Base-by-base conservation (phyloP, 2,329 filamentous ascomycete genomes). In the Alternaria arbusti region DNA sequence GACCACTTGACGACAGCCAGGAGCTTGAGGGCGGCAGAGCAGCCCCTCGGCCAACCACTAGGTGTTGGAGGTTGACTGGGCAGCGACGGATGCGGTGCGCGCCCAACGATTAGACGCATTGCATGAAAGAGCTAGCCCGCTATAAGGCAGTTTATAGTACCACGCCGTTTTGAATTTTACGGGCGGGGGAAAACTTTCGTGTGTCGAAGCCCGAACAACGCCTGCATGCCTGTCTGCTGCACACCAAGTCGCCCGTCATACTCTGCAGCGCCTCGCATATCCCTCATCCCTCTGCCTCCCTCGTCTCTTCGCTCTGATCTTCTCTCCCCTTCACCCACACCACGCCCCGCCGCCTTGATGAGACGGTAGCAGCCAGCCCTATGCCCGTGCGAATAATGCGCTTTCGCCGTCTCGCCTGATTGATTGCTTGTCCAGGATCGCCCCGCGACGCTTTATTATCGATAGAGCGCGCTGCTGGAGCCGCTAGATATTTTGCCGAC, bases 31-130 rank as follows among this genome's bases (percentile, higher is more conserved):
- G 56, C 45, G 54, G 54, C 62, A 63, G 55, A 43, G 44, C 30
- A 55, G 57, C 57, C 44, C 52, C 43, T 58, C 47, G 40, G n/a
- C 49, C 57, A 59, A 28, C 51, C 30, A 36, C 30, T 20, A 45
- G 36, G 56, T 50, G 46, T 58, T 40, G 46, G 46, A 45, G 44
- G 44, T 55, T 62, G 61, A 55, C 56, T 59, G 64, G 61, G 60
- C 64, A 62, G 62, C 61, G 54, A 59, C 47, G 52, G 44, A 54
- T 64, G 67, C 51, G 32, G 60, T 68, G 65, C 60, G 68, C 60
- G 71, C 71, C 71, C 71, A 71, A 74, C 71, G 64, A 69, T 61
- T 61, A 64, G 64, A 68, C 65, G 67, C 70, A 71, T 67, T 65
- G 71, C 71, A 70, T 71, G 63, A 68, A 63, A 56, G 57, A 59